phyloP scores from a whole-genome alignment of 73 alveolate genomes.

The Paramecium pentaurelia region DNA sequence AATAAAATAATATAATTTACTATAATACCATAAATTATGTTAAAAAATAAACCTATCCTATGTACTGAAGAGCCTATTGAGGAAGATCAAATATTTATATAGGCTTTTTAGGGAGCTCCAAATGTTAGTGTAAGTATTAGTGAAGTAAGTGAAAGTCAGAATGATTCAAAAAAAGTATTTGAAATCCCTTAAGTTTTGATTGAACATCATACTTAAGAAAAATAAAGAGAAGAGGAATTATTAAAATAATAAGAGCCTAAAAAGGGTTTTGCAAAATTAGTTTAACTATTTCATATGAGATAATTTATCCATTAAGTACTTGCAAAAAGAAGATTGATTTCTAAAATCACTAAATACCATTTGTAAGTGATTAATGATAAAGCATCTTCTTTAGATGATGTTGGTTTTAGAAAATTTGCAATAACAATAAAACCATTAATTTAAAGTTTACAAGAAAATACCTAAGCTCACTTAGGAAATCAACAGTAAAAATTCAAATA shows the following conservation, averaged over 20 bases:
- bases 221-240: not conserved
- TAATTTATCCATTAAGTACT: not conserved
- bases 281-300: not conserved
- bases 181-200: not conserved
- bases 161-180: not conserved
- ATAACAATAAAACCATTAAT: not conserved
- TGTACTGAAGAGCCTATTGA: slow-evolving; percentile 28
- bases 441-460: not conserved
- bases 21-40: not conserved
- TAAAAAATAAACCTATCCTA: slow-evolving; percentile 2
- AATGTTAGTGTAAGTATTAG: not conserved
- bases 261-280: not conserved
- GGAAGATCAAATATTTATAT: not conserved
- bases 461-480: not conserved
- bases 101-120: not conserved
- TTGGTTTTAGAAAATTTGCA: not conserved
- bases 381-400: not conserved
- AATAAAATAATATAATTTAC: not conserved
- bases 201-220: not conserved
- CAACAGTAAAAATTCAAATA: not conserved
- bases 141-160: not conserved
- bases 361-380: slow-evolving; percentile 24
- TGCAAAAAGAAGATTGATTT: not conserved
- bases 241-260: not conserved
- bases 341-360: not conserved